phyloP scores from a whole-genome alignment of 2,329 filamentous ascomycete species.

The Scedosporium dehoogii region DNA sequence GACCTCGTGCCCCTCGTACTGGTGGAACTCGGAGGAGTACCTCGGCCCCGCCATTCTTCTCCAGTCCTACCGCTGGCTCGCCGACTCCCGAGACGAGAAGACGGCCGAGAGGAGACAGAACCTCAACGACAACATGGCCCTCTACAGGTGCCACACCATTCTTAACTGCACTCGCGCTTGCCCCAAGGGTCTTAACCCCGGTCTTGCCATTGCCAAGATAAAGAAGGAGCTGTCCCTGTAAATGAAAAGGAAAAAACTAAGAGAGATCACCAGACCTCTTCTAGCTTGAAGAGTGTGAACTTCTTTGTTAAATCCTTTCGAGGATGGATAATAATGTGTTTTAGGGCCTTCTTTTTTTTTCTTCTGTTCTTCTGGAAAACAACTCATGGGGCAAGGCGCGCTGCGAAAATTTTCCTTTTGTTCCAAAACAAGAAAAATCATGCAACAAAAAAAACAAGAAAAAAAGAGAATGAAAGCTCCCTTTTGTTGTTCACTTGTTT shows the following conservation, averaged over 20 bases:
- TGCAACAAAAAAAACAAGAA: background rate
- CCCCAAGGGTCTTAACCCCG: slow-evolving; percentile 96
- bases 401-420: background rate
- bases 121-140: slow-evolving; percentile 96
- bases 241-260: slow-evolving; percentile 1
- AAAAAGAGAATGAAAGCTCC: background rate
- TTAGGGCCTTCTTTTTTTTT: background rate
- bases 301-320: background rate
- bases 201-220: slow-evolving; percentile 90
- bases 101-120: slow-evolving; percentile 79
- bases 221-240: slow-evolving; percentile 87
- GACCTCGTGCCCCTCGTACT: slow-evolving; percentile 98
- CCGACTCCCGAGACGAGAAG: slow-evolving; percentile 87
- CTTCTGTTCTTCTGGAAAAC: background rate
- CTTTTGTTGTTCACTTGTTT: background rate
- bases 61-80: slow-evolving; percentile 96
- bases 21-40: slow-evolving; percentile 99
- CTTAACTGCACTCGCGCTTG: slow-evolving; percentile 97
- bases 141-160: slow-evolving; percentile 99
- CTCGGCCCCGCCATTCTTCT: slow-evolving; percentile 92
- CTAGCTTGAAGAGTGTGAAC: background rate
- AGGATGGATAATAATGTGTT: background rate
- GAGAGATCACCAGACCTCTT: background rate
- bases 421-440: background rate
- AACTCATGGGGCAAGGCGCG: background rate